Evolutionary conservation across 2,329 filamentous ascomycete genomes (phyloP).

Genomic region (Apiospora kogelbergensis): DNA sequence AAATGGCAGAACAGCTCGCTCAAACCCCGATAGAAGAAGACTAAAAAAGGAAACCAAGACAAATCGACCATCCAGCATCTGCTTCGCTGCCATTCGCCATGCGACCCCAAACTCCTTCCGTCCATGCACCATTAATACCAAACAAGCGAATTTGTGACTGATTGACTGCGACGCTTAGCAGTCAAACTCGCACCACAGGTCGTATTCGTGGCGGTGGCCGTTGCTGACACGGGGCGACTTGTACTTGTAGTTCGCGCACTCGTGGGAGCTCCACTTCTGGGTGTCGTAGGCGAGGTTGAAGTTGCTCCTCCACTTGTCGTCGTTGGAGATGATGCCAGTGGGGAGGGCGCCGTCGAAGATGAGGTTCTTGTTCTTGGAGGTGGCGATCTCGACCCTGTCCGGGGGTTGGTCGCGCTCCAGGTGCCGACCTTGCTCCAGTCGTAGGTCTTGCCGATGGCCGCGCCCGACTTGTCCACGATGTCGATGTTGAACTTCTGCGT

Average conservation of each 20-base stretch:
- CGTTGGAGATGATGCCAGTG: slow-evolving; percentile 38
- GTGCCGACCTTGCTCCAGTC: not conserved
- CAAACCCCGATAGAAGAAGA: too few relatives aligned
- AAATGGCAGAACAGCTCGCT: too few relatives aligned
- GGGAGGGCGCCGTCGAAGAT: not conserved
- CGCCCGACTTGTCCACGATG: not conserved
- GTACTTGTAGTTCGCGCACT: not conserved
- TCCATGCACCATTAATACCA: not conserved
- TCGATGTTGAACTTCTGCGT: not conserved
- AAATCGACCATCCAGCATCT: too few relatives aligned
- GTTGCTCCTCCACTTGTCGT: slow-evolving; percentile 58
- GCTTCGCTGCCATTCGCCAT: not conserved
- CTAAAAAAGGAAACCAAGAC: too few relatives aligned
- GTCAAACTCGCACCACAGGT: not conserved
- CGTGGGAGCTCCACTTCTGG: not conserved
- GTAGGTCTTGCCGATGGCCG: not conserved
- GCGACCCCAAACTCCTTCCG: not conserved
- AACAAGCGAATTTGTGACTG: not conserved
- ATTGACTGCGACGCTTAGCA: not conserved
- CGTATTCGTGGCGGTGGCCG: not conserved
- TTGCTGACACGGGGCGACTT: not conserved
- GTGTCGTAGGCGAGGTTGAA: not conserved
- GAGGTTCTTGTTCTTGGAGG: not conserved
- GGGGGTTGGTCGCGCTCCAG: not conserved
- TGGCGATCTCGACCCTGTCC: not conserved